Evolutionary conservation across 2,329 filamentous ascomycete species (phyloP).

Genomic region (Karstenula rhodostoma): DNA sequence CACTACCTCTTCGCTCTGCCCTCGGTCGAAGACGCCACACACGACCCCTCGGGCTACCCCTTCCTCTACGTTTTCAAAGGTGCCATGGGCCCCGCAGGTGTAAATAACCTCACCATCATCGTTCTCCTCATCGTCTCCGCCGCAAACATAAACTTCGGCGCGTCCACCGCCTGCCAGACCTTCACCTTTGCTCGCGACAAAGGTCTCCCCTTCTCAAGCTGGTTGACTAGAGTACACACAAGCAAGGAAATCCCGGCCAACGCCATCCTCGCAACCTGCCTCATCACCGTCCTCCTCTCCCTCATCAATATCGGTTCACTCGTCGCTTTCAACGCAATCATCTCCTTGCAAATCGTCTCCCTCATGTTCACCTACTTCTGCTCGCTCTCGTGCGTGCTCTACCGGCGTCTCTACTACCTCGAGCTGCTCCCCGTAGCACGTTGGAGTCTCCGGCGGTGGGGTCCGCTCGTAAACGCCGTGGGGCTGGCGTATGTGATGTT

Average conservation of each 20-base stretch:
- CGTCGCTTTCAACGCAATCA: slow-evolving; percentile 49
- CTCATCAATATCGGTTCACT: slow-evolving; percentile 52
- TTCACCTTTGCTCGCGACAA: slow-evolving; percentile 49
- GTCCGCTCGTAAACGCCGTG: slow-evolving; percentile 44
- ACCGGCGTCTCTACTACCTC: slow-evolving; percentile 22
- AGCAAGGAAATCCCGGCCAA: slow-evolving; percentile 42
- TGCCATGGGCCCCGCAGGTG: slow-evolving; percentile 35
- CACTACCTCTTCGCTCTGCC: slow-evolving; percentile 47
- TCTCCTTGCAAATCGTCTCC: slow-evolving; percentile 50
- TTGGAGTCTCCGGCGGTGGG: slow-evolving; percentile 49
- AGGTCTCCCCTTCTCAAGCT: slow-evolving; percentile 43
- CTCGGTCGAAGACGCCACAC: slow-evolving; percentile 38
- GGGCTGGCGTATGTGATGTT: slow-evolving; percentile 44
- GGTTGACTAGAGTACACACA: slow-evolving; percentile 37
- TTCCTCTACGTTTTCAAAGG: slow-evolving; percentile 47
- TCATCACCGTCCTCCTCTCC: slow-evolving; percentile 43
- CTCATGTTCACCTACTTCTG: slow-evolving; percentile 51
- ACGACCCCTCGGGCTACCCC: slow-evolving; percentile 42
- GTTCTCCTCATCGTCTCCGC: slow-evolving; percentile 42
- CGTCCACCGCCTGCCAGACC: slow-evolving; percentile 45
- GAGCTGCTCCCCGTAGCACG: slow-evolving; percentile 31
- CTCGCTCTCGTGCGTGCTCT: slow-evolving; percentile 36
- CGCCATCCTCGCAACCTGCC: slow-evolving; percentile 39
- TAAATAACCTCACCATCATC: slow-evolving; percentile 42
- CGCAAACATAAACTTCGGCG: slow-evolving; percentile 40